Evolutionary conservation across 2,329 filamentous ascomycete species (phyloP), one percentile per base, ranked within the genome.

Genomic region (Cordyceps fumosorosea): DNA sequence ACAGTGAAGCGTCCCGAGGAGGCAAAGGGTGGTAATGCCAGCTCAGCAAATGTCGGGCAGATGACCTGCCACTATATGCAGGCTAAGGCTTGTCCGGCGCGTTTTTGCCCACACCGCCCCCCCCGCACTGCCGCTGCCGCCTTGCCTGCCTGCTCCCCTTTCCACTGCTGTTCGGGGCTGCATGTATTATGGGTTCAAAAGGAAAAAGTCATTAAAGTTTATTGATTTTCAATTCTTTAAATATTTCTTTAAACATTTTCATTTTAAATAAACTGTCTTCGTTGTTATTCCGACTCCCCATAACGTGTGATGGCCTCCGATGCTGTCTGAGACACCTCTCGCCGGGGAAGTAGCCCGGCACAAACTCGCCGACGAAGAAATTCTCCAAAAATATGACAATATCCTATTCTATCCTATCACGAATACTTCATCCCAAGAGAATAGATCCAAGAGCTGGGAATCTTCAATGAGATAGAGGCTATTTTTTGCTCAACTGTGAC

Each of bases 31-130:
- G 65, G 65, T 66, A 59, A 64, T 72, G 72, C 71, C 73, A 75
- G 63, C 73, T 74, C 73, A 75, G 70, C 72, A 73, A 66, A 67
- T 65, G 63, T 55, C 64, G 64, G 66, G 71, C 73, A 75, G 73
- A 75, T 75, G 73, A 75, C 73, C 73, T 47, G 22, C 34, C 24
- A 56, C 34, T 42, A 52, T 54, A 66, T 66, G 65, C 65, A 66
- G 60, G 50, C 58, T 42, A 32, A 60, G 29, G 51, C 37, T 59
- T 37, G 29, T 60, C 26, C 16, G 44, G 37, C 4, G 8, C 32
- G 7, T 48, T 29, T 44, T 44, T 26, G 12, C 40, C 14, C 48
- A 54, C 58, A 60, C 61, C 62, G 55, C 57, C 56, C 37, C 58
- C 62, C 61, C 48, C 8, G 47, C 32, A 3, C 26, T 29, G 26